Evolutionary conservation across 2,329 filamentous ascomycete genomes (phyloP), one percentile per base, ranked within the genome.

Genomic region (Scedosporium apiospermum): DNA sequence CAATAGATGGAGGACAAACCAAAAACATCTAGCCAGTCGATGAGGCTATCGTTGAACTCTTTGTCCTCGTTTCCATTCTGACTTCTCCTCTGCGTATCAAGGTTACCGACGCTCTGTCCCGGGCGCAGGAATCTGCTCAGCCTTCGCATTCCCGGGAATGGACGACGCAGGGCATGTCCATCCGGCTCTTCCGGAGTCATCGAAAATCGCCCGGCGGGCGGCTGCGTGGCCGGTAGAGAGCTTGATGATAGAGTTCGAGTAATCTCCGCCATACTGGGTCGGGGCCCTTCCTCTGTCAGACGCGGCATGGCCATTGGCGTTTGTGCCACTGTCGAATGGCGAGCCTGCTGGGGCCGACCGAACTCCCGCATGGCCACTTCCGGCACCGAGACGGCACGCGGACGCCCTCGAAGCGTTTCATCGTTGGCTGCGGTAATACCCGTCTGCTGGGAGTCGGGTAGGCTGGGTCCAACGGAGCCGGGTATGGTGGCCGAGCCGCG

Each of bases 1-100:
- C 10, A 18, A 10, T 30, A n/a, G 6, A 49, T 10, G 1, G 27
- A 7, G 27, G 26, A 27, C 70, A 61, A 68, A 76, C 75, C 75
- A 44, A 77, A 74, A 12, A 73, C 74, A 60, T 77, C 75, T 6
- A 77, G 65, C 67, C 72, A 75, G 55, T 77, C 75, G 3, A 77
- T 75, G 58, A 77, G 57, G 23, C 74, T 68, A n/a, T 74, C 71
- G 16, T 74, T 68, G 57, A 76, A 77, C 63, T 76, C 75, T n/a
- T 73, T 65, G 9, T 69, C 66, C 5, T 63, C 58, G 4, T n/a
- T 18, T n/a, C 23, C 57, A 4, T 18, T 14, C 18, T 61, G 42
- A 6, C 57, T 55, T 4, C 14, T 12, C n/a, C 46, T 63, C 26
- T 42, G 26, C 61, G 12, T 58, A 44, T 60, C 55, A 1, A 27